Evolutionary conservation across 2,329 filamentous ascomycete species (phyloP), one percentile per base, ranked within the genome.

Genomic region (Exutisphaerella laricina): DNA sequence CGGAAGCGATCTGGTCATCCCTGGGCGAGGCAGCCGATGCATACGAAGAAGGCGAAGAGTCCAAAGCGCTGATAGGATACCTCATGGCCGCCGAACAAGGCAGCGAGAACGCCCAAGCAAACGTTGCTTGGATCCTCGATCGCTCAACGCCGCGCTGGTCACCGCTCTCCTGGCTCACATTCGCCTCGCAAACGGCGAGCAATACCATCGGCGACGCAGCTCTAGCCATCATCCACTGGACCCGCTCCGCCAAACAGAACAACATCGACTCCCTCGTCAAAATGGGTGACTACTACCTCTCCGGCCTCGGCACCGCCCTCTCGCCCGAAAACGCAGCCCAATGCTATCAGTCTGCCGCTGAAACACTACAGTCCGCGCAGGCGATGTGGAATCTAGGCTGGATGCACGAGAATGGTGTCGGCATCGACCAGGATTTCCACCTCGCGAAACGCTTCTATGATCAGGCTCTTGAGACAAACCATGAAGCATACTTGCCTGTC

Each of bases 381-480:
- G 92, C 94, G 10, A 79, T 96, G 44, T 98, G 88, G 78, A 97
- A 98, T 58, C 73, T 98, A 10, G 94, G 92, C 4, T 98, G 92
- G 92, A 97, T 98, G 90, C 88, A 98, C 60, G 92, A 98, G 67
- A 96, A 97, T 59, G 92, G 92, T 5, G 75, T 97, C 37, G 88
- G 89, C 2, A 78, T 97, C 14, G 84, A 85, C 41, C 92, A 98
- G 62, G 92, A 98, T 61, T 98, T 94, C 63, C 92, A 98, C 60
- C 80, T 98, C 43, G 92, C 94, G 2, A 98, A 98, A 68, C 76
- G 92, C 41, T 95, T 89, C 66, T 98, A 98, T 61, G 92, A 98
- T 58, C 77, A 92, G 48, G 90, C 92, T 1, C 70, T 96, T 21
- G 87, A 89, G 59, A 89, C 90, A 1, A 98, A 95, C 57, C 77